These are phyloP conservation scores for Raffaelea arxii DNA, from an alignment of 2,329 filamentous ascomycete species.

Conservation along the genomic window DNA sequence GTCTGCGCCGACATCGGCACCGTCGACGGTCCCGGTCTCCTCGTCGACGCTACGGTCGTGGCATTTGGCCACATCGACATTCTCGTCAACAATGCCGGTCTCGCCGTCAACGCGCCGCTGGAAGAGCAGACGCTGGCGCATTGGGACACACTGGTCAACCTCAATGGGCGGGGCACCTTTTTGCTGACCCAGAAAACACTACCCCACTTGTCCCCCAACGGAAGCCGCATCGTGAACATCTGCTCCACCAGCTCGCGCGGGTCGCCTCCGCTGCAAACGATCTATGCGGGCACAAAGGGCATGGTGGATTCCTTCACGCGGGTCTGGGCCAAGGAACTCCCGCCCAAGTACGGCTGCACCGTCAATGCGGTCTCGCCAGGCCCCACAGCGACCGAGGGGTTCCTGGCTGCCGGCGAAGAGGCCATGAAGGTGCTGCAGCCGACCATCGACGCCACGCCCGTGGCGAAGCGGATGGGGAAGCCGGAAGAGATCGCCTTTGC, in stretches of 20 bases:
- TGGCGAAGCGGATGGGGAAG: constrained; percentile 29
- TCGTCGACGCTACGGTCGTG: constrained; percentile 25
- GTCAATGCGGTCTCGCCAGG: constrained; percentile 53
- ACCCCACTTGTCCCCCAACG: constrained; percentile 32
- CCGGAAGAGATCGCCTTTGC: constrained; percentile 36
- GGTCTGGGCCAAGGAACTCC: constrained; percentile 49
- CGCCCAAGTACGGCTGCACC: constrained; percentile 40
- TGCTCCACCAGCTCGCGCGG: constrained; percentile 40
- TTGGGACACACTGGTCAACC: constrained; percentile 43
- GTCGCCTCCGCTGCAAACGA: constrained; percentile 7
- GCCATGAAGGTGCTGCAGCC: constrained; percentile 31
- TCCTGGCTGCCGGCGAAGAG: constrained; percentile 17
- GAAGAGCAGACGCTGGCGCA: constrained; percentile 34
- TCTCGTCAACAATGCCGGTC: constrained; percentile 16
- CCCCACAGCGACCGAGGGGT: constrained; percentile 37
- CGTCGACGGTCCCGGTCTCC: constrained; percentile 21
- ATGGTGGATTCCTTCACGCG: constrained; percentile 51
- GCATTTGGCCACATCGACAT: constrained; percentile 8
- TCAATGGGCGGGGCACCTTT: constrained; percentile 46
- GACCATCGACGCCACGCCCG: constrained; percentile 31
- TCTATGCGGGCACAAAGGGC: constrained; percentile 22
- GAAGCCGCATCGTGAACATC: constrained; percentile 47
- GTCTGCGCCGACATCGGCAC: constrained; percentile 33
- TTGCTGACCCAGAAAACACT: constrained; percentile 43
- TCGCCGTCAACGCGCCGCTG: constrained; percentile 23